Conservation (phyloP, 1,139 yeast genomes). For the Candida freyschussii region DNA sequence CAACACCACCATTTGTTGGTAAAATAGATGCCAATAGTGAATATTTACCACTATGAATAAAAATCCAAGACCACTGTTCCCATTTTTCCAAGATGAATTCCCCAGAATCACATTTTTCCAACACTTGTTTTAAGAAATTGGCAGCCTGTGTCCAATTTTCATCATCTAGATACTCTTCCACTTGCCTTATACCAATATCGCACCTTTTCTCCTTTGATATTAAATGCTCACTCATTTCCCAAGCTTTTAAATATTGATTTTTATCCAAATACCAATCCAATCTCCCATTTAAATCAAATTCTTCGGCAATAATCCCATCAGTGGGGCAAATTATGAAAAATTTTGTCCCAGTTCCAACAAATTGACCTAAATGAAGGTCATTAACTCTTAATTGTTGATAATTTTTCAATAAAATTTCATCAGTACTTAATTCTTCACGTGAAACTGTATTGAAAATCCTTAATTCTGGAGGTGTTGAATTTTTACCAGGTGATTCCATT, state of each 20-base stretch:
- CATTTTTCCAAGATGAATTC: constrained; percentile 48
- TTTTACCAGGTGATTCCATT: constrained; percentile 22
- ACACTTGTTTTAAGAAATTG: constrained; percentile 40
- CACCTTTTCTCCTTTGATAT: constrained; percentile 47
- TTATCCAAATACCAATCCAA: constrained; percentile 66
- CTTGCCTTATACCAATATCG: constrained; percentile 58
- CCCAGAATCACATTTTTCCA: constrained; percentile 29
- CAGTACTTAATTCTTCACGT: constrained; percentile 78
- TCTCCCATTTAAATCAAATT: constrained; percentile 61
- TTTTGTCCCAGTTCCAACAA: constrained; percentile 35
- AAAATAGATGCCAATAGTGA: constrained; percentile 37
- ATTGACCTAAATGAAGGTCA: constrained; percentile 65
- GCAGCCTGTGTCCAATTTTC: constrained; percentile 59
- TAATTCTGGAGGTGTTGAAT: constrained; percentile 57
- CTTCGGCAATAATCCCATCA: constrained; percentile 76
- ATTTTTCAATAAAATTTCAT: constrained; percentile 66
- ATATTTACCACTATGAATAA: constrained; percentile 46
- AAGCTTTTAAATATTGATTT: constrained; percentile 58
- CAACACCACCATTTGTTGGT: constrained; percentile 35
- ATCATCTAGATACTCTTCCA: constrained; percentile 47
- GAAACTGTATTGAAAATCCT: constrained; percentile 58
- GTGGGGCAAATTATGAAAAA: constrained; percentile 75
- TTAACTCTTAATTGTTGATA: constrained; percentile 65
- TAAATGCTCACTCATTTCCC: constrained; percentile 65
- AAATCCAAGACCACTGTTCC: constrained; percentile 60